A percentile compares a stretch with the other conserved stretches of the same genome.
phyloP scores from a whole-genome alignment of 2,329 filamentous ascomycete species.

The Fusarium beomiforme region DNA sequence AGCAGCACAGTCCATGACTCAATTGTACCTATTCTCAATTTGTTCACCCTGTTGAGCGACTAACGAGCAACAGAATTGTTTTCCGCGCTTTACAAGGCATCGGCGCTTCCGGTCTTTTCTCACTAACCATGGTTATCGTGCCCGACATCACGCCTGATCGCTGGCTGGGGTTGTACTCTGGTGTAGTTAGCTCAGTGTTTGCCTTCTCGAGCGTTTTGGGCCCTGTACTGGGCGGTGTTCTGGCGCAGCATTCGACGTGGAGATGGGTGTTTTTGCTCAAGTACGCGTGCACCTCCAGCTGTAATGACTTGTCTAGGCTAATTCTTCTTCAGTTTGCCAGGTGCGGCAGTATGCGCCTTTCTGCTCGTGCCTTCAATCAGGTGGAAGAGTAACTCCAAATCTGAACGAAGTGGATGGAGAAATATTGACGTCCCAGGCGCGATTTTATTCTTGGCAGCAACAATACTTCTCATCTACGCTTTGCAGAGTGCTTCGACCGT shows the following conservation, averaged over 20 bases:
- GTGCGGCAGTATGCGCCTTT: not conserved
- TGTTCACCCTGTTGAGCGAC: too few relatives aligned
- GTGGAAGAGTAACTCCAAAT: not conserved
- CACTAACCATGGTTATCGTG: not conserved
- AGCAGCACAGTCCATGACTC: not conserved
- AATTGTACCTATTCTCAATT: not conserved
- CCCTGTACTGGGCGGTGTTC: slow-evolving; percentile 1
- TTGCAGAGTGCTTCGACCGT: not conserved
- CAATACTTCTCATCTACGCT: not conserved
- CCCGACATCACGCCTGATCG: not conserved
- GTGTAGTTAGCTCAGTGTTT: not conserved
- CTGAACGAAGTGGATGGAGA: not conserved
- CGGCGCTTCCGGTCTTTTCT: not conserved
- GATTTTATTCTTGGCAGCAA: not conserved
- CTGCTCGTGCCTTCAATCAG: not conserved
- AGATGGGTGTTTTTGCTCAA: slow-evolving; percentile 17
- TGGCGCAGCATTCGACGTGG: slow-evolving; percentile 8
- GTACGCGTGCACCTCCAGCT: not conserved
- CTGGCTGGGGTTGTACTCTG: not conserved
- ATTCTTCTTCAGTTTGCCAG: not conserved
- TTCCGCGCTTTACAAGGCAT: not conserved
- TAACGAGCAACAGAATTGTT: not conserved
- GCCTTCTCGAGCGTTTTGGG: slow-evolving; percentile 9
- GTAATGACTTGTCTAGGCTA: not conserved
- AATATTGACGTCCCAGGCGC: not conserved